A percentile compares a stretch with the other conserved stretches of the same genome.
Evolutionary conservation across 495 filamentous ascomycete species (phyloP).

Genomic region (Collariella sp.): DNA sequence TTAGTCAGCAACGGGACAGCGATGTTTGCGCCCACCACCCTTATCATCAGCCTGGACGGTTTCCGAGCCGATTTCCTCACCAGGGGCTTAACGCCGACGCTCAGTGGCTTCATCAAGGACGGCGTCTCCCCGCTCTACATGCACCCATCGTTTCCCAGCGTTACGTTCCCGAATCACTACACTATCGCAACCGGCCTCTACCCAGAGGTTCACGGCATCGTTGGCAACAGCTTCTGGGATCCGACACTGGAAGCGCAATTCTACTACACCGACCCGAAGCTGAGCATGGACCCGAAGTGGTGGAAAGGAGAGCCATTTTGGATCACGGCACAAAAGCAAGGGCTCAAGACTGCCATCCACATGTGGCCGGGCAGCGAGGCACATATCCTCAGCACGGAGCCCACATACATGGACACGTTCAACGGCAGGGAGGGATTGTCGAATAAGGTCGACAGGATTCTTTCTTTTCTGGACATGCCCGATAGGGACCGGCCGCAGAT

Average conservation of each 20-base stretch:
- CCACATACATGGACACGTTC: constrained; percentile 71
- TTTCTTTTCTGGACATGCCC: constrained; percentile 74
- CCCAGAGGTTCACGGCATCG: constrained; percentile 86
- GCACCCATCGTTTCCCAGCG: constrained; percentile 86
- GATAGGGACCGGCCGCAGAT: constrained; percentile 73
- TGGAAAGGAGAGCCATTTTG: constrained; percentile 91
- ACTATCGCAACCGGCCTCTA: constrained; percentile 88
- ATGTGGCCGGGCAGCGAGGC: constrained; percentile 99
- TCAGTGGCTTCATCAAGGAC: constrained; percentile 68
- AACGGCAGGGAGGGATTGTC: constrained; percentile 67
- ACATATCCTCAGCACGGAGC: constrained; percentile 56
- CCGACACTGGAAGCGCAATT: constrained; percentile 68
- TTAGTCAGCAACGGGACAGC: constrained; percentile 74
- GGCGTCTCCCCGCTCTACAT: constrained; percentile 88
- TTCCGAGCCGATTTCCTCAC: constrained; percentile 94
- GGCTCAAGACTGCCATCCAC: constrained; percentile 71
- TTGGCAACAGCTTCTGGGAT: constrained; percentile 93
- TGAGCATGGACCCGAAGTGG: constrained; percentile 77
- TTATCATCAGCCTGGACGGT: constrained; percentile 89
- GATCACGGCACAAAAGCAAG: constrained; percentile 77
- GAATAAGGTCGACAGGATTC: constrained; percentile 65
- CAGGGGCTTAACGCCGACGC: constrained; percentile 70
- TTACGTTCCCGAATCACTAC: constrained; percentile 98
- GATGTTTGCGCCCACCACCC: constrained; percentile 80
- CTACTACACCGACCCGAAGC: constrained; percentile 66